Conservation (phyloP, 2,329 filamentous ascomycete genomes). For the Aspergillus hiratsukae region DNA sequence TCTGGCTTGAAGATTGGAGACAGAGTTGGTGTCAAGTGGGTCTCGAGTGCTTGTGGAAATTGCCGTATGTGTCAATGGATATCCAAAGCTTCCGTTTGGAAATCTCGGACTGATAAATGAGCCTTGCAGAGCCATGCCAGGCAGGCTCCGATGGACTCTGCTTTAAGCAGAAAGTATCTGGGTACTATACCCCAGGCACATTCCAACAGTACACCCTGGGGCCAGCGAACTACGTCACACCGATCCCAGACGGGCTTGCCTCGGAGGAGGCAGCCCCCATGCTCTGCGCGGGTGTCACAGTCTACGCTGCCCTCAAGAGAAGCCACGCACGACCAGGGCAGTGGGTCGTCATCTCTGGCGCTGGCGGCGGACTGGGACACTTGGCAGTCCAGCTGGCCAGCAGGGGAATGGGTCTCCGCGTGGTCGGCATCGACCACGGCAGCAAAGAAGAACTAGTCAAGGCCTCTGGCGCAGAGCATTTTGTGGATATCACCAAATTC, state of each 20-base stretch:
- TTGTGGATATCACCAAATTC: slow-evolving; percentile 57
- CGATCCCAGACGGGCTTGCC: slow-evolving; percentile 58
- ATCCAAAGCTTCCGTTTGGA: background rate
- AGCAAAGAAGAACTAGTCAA: slow-evolving; percentile 57
- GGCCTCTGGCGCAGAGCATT: slow-evolving; percentile 61
- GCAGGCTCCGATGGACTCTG: slow-evolving; percentile 54
- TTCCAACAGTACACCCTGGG: slow-evolving; percentile 66
- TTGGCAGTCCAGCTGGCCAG: slow-evolving; percentile 58
- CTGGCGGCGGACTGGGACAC: slow-evolving; percentile 62
- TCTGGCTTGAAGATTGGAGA: slow-evolving; percentile 60
- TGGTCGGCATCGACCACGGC: slow-evolving; percentile 62
- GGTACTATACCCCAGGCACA: slow-evolving; percentile 67
- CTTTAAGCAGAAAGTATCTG: slow-evolving; percentile 55
- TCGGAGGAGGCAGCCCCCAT: slow-evolving; percentile 62
- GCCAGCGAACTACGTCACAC: slow-evolving; percentile 64
- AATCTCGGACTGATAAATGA: slow-evolving; percentile 1
- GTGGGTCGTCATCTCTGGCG: slow-evolving; percentile 57
- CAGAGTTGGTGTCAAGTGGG: slow-evolving; percentile 67
- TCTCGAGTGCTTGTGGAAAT: slow-evolving; percentile 53
- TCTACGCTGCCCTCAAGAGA: slow-evolving; percentile 63
- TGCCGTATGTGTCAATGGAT: slow-evolving; percentile 36
- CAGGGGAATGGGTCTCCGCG: slow-evolving; percentile 58
- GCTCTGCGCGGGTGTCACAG: slow-evolving; percentile 64
- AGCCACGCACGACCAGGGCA: slow-evolving; percentile 55
- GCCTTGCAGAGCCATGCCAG: slow-evolving; percentile 44